These are phyloP conservation scores for Schwanniomyces vanrijiae DNA, from an alignment of 805 yeast species.

Conservation along the genomic window DNA sequence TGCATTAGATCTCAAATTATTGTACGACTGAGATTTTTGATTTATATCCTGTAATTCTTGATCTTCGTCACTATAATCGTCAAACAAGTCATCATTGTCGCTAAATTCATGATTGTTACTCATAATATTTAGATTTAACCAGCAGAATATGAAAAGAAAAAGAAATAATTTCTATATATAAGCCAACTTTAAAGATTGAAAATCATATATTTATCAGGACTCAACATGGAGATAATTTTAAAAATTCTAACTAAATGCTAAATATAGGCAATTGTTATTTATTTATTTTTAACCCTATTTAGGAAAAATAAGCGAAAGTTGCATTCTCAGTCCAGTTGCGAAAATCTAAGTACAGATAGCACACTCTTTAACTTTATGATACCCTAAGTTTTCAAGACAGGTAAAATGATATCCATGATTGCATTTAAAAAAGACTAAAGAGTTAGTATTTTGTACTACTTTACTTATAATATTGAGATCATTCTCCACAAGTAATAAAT, in stretches of 20 bases:
- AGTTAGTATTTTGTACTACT: conserved; percentile 18
- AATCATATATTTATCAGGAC: background rate
- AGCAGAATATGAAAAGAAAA: background rate
- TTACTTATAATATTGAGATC: background rate
- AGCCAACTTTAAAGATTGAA: background rate
- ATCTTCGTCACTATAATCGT: conserved; percentile 1
- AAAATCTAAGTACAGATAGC: conserved; percentile 17
- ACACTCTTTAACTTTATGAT: conserved; percentile 18
- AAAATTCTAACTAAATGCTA: background rate
- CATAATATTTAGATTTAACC: background rate
- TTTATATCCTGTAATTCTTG: background rate
- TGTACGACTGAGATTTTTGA: background rate
- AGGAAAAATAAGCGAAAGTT: background rate
- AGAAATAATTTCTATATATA: background rate
- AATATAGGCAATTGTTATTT: background rate
- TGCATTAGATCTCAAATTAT: background rate
- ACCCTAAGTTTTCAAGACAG: conserved; percentile 50
- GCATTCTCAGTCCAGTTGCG: background rate
- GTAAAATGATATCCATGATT: conserved; percentile 62
- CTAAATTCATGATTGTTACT: background rate
- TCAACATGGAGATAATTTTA: background rate
- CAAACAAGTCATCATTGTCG: conserved; percentile 9
- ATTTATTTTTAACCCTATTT: background rate
- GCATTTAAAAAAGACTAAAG: conserved; percentile 60
- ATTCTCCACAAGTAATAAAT: conserved; percentile 5